Conservation (phyloP, 2,329 filamentous ascomycete genomes). For the Neobulgaria alba region DNA sequence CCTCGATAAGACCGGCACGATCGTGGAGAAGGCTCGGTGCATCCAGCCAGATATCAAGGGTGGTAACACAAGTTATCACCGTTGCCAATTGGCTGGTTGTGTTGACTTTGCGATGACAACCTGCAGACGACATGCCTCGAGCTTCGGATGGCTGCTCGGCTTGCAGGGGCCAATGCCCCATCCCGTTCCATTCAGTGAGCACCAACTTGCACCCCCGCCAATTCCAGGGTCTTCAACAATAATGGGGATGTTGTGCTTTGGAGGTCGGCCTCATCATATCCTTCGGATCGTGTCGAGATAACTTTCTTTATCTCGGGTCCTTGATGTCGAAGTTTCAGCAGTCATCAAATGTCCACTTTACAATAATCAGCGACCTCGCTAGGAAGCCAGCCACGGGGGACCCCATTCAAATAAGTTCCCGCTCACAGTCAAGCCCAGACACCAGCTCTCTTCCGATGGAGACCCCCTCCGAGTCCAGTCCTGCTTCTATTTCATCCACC, state of each 20-base stretch:
- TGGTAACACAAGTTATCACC: too few relatives aligned
- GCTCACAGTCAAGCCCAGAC: conserved; percentile 18
- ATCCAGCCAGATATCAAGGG: too few relatives aligned
- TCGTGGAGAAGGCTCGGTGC: too few relatives aligned
- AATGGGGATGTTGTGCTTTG: too few relatives aligned
- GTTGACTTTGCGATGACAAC: too few relatives aligned
- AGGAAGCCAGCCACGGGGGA: conserved; percentile 11
- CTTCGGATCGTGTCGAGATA: background rate
- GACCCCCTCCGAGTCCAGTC: conserved; percentile 19
- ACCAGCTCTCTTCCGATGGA: conserved; percentile 15
- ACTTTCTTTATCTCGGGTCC: conserved; percentile 4
- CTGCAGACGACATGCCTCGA: too few relatives aligned
- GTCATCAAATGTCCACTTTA: conserved; percentile 9
- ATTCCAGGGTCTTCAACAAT: background rate
- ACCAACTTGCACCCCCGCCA: background rate
- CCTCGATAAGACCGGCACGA: too few relatives aligned
- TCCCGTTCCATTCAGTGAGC: background rate
- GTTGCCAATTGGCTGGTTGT: too few relatives aligned
- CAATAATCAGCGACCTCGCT: conserved; percentile 14
- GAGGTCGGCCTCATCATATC: background rate
- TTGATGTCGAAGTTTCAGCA: background rate
- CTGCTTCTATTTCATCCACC: conserved; percentile 12
- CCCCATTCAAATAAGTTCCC: conserved; percentile 13
- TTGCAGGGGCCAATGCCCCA: background rate
- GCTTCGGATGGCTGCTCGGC: background rate